Percentiles rank a stretch among this genome's conserved stretches.
Evolutionary conservation across 2,329 filamentous ascomycete genomes (phyloP).

Genomic region (Apiospora hydei): DNA sequence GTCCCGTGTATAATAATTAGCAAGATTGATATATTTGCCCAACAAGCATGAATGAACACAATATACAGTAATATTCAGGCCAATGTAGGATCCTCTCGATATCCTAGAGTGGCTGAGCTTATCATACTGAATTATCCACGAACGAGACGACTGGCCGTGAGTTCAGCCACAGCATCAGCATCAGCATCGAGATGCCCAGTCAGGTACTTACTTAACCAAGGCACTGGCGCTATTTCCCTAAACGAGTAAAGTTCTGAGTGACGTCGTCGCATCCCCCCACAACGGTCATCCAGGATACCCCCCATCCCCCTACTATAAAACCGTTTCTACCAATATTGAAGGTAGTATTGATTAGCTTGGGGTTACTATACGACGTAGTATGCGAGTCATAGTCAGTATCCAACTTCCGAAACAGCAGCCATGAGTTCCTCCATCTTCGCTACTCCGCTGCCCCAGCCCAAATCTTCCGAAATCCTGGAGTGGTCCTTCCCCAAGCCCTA

Average conservation of each 20-base stretch:
- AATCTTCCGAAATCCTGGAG: slow-evolving; percentile 53
- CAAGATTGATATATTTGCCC: too few relatives aligned
- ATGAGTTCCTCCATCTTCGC: slow-evolving; percentile 44
- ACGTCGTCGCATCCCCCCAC: slow-evolving; percentile 4
- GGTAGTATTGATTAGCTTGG: slow-evolving; percentile 12
- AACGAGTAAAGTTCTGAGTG: background rate
- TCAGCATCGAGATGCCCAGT: background rate
- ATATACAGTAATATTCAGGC: too few relatives aligned
- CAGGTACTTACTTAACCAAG: background rate
- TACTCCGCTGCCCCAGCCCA: slow-evolving; percentile 51
- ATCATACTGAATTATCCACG: background rate
- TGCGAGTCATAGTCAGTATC: background rate
- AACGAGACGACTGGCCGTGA: background rate
- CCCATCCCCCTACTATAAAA: background rate
- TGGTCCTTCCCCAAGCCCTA: slow-evolving; percentile 54
- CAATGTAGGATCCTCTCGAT: background rate
- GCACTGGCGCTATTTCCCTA: background rate
- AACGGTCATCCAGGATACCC: background rate
- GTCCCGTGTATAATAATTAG: background rate
- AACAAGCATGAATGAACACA: background rate
- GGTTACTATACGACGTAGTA: slow-evolving; percentile 14
- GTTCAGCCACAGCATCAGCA: background rate
- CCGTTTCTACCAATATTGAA: background rate
- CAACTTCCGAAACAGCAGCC: background rate
- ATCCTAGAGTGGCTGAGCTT: background rate